Conservation (phyloP, 768 basidiomycete species). For the Leccinum aurantiacum region DNA sequence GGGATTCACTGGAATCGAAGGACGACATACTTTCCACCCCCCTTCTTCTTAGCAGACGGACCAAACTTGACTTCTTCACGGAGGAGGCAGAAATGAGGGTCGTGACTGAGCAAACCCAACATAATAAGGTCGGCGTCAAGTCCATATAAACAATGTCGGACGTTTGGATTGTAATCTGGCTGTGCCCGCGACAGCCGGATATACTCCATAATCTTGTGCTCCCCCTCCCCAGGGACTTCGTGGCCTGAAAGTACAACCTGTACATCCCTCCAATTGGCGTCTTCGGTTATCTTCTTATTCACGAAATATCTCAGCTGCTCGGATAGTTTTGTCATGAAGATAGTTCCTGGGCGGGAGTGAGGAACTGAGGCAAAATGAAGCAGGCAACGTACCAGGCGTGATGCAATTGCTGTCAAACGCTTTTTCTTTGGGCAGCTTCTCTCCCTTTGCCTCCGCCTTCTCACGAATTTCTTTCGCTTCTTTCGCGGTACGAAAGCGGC, state of each 20-base stretch:
- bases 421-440: constrained; percentile 88
- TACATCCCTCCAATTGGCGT: constrained; percentile 91
- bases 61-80: constrained; percentile 99
- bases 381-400: constrained; percentile 75
- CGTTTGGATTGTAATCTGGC: constrained; percentile 93
- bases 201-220: constrained; percentile 99
- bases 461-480: constrained; percentile 86
- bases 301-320: constrained; percentile 93
- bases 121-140: constrained; percentile 98
- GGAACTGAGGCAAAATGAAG: neutral
- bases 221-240: constrained; percentile 98
- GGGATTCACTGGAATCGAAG: neutral
- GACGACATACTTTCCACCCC: constrained; percentile 46
- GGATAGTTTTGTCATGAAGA: constrained; percentile 93
- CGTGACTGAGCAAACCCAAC: constrained; percentile 95
- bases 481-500: constrained; percentile 92
- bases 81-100: constrained; percentile 96
- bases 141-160: constrained; percentile 97
- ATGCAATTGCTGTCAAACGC: constrained; percentile 99
- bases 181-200: constrained; percentile 94
- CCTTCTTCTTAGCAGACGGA: constrained; percentile 71
- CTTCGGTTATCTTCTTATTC: constrained; percentile 97
- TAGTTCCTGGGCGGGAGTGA: constrained; percentile 59
- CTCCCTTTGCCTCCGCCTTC: constrained; percentile 86
- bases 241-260: constrained; percentile 95